phyloP scores from a whole-genome alignment of 345 rosid genomes.

The Melastoma malabathricum region DNA sequence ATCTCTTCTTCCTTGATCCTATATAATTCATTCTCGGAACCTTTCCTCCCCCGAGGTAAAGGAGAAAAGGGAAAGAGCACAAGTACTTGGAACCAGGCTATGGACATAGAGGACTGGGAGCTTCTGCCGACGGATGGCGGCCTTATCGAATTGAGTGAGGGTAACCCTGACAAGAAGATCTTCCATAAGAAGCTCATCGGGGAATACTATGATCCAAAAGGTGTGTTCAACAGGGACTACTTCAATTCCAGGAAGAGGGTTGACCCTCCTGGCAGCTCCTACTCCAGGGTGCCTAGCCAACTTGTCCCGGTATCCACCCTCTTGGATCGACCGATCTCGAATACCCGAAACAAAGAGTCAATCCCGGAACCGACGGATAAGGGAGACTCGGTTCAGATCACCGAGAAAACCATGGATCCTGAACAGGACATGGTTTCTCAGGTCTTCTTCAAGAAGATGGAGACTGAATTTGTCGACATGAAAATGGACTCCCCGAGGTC shows the following conservation, averaged over 20 bases:
- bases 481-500: conserved; percentile 62
- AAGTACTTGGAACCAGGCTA: too few species aligned
- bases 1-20: too few species aligned
- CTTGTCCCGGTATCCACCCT: conserved; percentile 52
- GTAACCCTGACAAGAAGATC: conserved; percentile 12
- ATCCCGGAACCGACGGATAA: neutral
- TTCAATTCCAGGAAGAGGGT: conserved; percentile 16
- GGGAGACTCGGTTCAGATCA: conserved; percentile 16
- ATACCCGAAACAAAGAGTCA: conserved; percentile 2
- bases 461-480: conserved; percentile 92
- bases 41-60: conserved; percentile 14
- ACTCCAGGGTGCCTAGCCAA: conserved; percentile 20
- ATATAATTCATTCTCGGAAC: conserved; percentile 1
- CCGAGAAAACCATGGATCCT: conserved; percentile 24
- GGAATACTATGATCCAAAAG: conserved; percentile 17
- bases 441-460: conserved; percentile 81
- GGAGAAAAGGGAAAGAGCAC: conserved; percentile 4
- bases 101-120: conserved; percentile 98
- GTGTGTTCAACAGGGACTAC: conserved; percentile 35
- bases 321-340: conserved; percentile 34
- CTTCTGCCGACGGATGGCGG: conserved; percentile 40
- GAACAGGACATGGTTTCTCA: conserved; percentile 59
- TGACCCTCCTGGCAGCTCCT: conserved; percentile 3
- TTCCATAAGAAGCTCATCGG: conserved; percentile 9
- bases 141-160: conserved; percentile 26